Percentiles rank a stretch among this genome's conserved stretches.
phyloP scores from a whole-genome alignment of 2,329 filamentous ascomycete genomes.

The Colletotrichum echinochloae region DNA sequence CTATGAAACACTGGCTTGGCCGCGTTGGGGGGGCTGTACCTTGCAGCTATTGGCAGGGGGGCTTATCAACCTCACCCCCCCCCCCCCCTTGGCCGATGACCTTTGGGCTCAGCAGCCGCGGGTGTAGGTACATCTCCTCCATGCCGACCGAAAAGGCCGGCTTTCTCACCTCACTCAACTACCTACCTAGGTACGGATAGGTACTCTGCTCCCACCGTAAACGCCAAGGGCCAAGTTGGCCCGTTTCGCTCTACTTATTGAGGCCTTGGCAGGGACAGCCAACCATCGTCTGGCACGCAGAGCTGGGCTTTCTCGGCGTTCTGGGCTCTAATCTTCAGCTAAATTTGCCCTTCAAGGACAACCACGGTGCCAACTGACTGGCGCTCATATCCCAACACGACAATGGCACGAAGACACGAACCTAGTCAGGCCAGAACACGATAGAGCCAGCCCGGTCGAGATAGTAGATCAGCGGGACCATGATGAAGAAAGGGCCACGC shows the following conservation, averaged over 20 bases:
- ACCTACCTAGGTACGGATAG: too few relatives aligned
- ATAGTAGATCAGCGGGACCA: constrained; percentile 13
- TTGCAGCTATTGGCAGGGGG: constrained; percentile 36
- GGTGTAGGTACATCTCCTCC: constrained; percentile 9
- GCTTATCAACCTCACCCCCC: constrained; percentile 5
- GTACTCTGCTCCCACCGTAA: constrained; percentile 10
- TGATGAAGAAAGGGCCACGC: constrained; percentile 16
- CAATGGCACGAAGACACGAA: constrained; percentile 13
- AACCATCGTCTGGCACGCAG: constrained; percentile 35
- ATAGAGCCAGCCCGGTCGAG: constrained; percentile 18
- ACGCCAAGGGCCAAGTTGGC: constrained; percentile 33
- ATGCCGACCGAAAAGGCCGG: not conserved
- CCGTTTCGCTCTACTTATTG: constrained; percentile 11
- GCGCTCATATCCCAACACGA: constrained; percentile 2
- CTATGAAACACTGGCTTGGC: constrained; percentile 37
- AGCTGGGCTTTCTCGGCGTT: constrained; percentile 34
- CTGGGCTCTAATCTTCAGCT: constrained; percentile 41
- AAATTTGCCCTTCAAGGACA: constrained; percentile 28
- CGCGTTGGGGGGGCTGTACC: constrained; percentile 24
- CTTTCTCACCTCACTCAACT: constrained; percentile 1
- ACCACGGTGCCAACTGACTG: constrained; percentile 21
- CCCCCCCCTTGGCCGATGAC: constrained; percentile 1
- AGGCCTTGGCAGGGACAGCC: constrained; percentile 21
- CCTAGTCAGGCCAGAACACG: not conserved
- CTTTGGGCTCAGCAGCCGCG: constrained; percentile 3